Conservation (phyloP, 495 filamentous ascomycete genomes). For the Bacidia rubella region DNA sequence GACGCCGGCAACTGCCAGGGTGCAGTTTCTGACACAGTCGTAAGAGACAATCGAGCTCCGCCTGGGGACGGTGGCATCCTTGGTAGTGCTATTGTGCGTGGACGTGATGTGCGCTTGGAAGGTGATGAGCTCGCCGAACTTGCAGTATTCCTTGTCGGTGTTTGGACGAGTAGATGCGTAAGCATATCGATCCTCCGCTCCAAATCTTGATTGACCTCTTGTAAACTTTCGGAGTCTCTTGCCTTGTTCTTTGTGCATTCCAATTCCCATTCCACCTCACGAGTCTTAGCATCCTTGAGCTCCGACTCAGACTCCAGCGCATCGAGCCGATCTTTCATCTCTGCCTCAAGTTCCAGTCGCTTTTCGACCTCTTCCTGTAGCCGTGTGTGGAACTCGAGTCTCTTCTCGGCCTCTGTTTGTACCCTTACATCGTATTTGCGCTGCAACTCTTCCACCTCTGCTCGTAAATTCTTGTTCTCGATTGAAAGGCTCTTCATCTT, state of each 20-base stretch:
- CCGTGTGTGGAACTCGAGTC: slow-evolving; percentile 10
- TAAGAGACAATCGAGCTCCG: slow-evolving; percentile 12
- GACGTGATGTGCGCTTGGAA: slow-evolving; percentile 14
- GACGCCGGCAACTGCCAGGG: slow-evolving; percentile 9
- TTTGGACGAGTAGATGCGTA: slow-evolving; percentile 27
- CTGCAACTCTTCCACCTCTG: slow-evolving; percentile 32
- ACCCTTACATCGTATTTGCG: slow-evolving; percentile 28
- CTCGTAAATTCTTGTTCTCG: slow-evolving; percentile 23
- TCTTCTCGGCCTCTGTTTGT: slow-evolving; percentile 24
- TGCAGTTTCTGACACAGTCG: slow-evolving; percentile 13
- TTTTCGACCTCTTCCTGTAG: slow-evolving; percentile 23
- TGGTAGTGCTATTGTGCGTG: slow-evolving; percentile 19
- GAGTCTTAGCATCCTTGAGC: slow-evolving; percentile 17
- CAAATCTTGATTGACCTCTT: slow-evolving; percentile 26
- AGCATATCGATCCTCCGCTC: slow-evolving; percentile 28
- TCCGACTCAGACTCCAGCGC: slow-evolving; percentile 21
- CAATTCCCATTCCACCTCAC: slow-evolving; percentile 23
- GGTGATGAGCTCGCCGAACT: slow-evolving; percentile 14
- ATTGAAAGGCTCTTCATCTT: slow-evolving; percentile 25
- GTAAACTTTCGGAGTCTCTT: slow-evolving; percentile 21
- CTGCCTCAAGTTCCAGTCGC: slow-evolving; percentile 19
- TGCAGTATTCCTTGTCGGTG: slow-evolving; percentile 20
- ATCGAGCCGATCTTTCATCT: slow-evolving; percentile 17
- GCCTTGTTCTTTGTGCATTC: slow-evolving; percentile 19
- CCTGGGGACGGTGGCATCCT: slow-evolving; percentile 16